Conservation (phyloP, 805 yeast genomes). For the Jamesozyma jinghongensis region DNA sequence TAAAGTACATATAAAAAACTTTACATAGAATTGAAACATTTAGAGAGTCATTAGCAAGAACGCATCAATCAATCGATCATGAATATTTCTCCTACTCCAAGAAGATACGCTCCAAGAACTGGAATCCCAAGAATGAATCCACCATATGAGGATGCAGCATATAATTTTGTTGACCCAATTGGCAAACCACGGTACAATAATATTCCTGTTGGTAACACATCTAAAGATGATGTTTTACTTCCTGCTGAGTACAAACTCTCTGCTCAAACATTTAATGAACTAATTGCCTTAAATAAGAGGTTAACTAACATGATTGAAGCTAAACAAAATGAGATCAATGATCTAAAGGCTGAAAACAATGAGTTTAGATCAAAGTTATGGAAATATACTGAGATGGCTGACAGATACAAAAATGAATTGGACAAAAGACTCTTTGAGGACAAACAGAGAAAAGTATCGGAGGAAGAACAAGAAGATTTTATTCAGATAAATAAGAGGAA, state of each 20-base stretch:
- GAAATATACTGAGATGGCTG: constrained; percentile 10
- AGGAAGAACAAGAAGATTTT: constrained; percentile 8
- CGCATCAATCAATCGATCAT: no score
- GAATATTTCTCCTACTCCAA: constrained; percentile 28
- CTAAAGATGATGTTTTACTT: constrained; percentile 16
- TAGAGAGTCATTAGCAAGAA: no score
- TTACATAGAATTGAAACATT: no score
- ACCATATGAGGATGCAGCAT: constrained; percentile 1
- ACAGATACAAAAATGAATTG: constrained; percentile 18
- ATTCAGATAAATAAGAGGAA: constrained; percentile 21
- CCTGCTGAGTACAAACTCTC: constrained; percentile 32
- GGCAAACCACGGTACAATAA: background rate
- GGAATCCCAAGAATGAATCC: constrained; percentile 1
- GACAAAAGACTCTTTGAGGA: background rate
- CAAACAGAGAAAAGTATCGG: constrained; percentile 14
- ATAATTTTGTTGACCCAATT: constrained; percentile 4
- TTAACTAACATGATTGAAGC: constrained; percentile 27
- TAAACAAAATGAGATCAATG: constrained; percentile 14
- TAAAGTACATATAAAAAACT: no score
- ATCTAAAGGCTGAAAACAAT: constrained; percentile 2
- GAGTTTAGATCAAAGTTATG: constrained; percentile 2
- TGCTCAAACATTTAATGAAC: constrained; percentile 32
- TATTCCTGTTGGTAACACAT: background rate
- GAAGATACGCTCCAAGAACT: constrained; percentile 15
- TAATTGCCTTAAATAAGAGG: constrained; percentile 31